These are phyloP conservation scores for Poronia punctata DNA, from an alignment of 495 filamentous ascomycete species.

Conservation along the genomic window DNA sequence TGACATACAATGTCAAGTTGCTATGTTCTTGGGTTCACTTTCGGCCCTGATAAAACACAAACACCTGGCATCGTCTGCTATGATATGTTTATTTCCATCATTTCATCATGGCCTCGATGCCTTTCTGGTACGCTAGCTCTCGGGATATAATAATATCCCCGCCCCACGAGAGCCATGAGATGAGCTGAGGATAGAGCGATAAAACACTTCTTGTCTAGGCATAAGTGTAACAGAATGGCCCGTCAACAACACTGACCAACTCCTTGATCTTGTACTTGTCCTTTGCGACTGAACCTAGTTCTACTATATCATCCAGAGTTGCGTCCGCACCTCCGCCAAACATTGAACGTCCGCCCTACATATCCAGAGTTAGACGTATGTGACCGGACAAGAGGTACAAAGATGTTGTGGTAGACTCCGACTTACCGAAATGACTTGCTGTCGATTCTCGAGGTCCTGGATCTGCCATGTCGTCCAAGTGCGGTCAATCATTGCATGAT, in stretches of 20 bases:
- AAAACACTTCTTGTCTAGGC: constrained; percentile 13
- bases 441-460: constrained; percentile 29
- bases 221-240: constrained; percentile 33
- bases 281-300: constrained; percentile 18
- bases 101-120: too few relatives aligned
- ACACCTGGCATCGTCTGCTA: too few relatives aligned
- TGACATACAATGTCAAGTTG: too few relatives aligned
- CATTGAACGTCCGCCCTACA: constrained; percentile 20
- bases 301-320: constrained; percentile 23
- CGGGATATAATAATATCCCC: too few relatives aligned
- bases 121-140: too few relatives aligned
- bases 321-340: constrained; percentile 20
- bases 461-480: constrained; percentile 63
- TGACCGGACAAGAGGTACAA: too few relatives aligned
- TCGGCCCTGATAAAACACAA: too few relatives aligned
- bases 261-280: constrained; percentile 25
- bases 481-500: constrained; percentile 63
- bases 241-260: constrained; percentile 25
- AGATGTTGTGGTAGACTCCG: too few relatives aligned
- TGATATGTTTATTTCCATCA: too few relatives aligned
- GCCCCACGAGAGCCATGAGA: too few relatives aligned
- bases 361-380: not conserved
- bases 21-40: too few relatives aligned
- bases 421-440: constrained; percentile 21
- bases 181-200: too few relatives aligned